These are phyloP conservation scores for Pneumocystis sp. DNA, from an alignment of 1,139 yeast genomes.

Conservation along the genomic window DNA sequence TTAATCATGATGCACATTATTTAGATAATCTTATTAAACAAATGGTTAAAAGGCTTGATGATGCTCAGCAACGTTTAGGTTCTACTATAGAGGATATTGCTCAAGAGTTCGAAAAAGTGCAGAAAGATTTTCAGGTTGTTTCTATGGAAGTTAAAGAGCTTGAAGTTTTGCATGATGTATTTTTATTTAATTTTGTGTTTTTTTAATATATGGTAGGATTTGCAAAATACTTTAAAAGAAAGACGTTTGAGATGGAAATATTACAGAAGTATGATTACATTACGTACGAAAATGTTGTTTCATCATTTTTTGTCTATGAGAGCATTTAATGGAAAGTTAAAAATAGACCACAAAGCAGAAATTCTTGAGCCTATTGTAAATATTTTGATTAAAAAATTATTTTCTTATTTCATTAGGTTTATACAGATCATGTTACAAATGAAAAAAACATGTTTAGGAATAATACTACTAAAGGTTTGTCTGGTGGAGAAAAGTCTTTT, in stretches of 20 bases:
- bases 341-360: slow-evolving; percentile 37
- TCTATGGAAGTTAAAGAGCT: slow-evolving; percentile 8
- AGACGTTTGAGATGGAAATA: slow-evolving; percentile 13
- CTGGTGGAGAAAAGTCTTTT: slow-evolving; percentile 95
- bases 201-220: slow-evolving; percentile 1
- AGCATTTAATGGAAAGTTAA: slow-evolving; percentile 60
- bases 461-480: slow-evolving; percentile 65
- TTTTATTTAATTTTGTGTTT: not conserved
- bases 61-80: slow-evolving; percentile 7
- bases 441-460: slow-evolving; percentile 44
- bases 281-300: slow-evolving; percentile 19
- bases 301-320: slow-evolving; percentile 28
- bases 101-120: slow-evolving; percentile 2
- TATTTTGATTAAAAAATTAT: not conserved
- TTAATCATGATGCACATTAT: not conserved
- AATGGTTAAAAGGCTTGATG: slow-evolving; percentile 4
- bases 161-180: slow-evolving; percentile 5
- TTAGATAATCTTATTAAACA: slow-evolving; percentile 4
- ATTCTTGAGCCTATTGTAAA: slow-evolving; percentile 17
- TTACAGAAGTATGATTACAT: slow-evolving; percentile 15
- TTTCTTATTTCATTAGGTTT: slow-evolving; percentile 7
- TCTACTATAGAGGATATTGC: slow-evolving; percentile 9
- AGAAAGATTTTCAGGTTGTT: slow-evolving; percentile 5
- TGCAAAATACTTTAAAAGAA: slow-evolving; percentile 13
- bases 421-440: slow-evolving; percentile 20